Conservation (phyloP, 2,329 filamentous ascomycete genomes). For the Aspergillus ibericus region DNA sequence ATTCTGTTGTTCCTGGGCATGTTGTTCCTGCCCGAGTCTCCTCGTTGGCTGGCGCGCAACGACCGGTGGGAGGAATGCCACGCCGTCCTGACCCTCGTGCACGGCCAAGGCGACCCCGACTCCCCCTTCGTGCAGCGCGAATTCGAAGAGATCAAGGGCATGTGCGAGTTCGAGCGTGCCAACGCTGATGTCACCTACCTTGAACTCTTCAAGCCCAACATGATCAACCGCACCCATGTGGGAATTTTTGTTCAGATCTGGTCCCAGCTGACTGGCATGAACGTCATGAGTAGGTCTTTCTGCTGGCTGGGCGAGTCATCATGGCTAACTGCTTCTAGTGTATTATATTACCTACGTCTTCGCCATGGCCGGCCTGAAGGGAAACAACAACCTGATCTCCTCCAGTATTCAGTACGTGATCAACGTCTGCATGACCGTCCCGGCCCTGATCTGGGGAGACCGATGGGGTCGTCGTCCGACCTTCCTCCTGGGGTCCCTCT, state of each 20-base stretch:
- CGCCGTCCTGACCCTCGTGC: conserved; percentile 56
- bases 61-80: conserved; percentile 58
- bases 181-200: conserved; percentile 69
- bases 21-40: conserved; percentile 54
- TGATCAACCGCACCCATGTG: conserved; percentile 72
- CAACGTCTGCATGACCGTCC: conserved; percentile 76
- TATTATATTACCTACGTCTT: conserved; percentile 68
- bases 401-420: conserved; percentile 74
- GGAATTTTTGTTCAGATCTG: conserved; percentile 74
- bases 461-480: conserved; percentile 71
- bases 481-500: conserved; percentile 62
- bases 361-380: conserved; percentile 66
- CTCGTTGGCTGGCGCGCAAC: conserved; percentile 63
- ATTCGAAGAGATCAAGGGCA: conserved; percentile 70
- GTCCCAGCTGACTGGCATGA: conserved; percentile 66
- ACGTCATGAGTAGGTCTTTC: not conserved
- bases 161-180: conserved; percentile 69
- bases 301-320: not conserved
- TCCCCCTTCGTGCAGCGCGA: conserved; percentile 67
- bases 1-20: conserved; percentile 59
- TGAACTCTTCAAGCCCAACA: conserved; percentile 69
- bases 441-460: conserved; percentile 74
- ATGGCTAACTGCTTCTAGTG: conserved; percentile 35
- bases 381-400: conserved; percentile 62
- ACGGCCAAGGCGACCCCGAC: conserved; percentile 64